Conservation (phyloP, 176 grass and related monocot genomes). For the Phragmites australis region DNA sequence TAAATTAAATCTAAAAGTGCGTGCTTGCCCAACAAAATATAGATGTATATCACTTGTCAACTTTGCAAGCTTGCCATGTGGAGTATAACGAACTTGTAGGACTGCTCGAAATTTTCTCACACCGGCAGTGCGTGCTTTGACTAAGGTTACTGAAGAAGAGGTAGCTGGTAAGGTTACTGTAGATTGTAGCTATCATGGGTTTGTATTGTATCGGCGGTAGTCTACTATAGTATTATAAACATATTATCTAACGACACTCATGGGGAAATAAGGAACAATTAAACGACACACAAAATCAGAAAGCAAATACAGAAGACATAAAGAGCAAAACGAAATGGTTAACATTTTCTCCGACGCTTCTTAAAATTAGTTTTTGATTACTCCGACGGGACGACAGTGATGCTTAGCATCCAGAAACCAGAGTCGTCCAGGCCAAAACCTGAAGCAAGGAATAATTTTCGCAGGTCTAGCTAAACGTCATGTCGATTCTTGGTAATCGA, state of each 20-base stretch:
- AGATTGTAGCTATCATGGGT: neutral
- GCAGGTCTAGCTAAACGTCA: neutral
- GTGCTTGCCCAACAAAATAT: too few species aligned
- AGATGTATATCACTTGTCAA: too few species aligned
- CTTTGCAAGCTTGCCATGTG: too few species aligned
- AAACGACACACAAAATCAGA: neutral
- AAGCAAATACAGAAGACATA: neutral
- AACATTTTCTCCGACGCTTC: neutral
- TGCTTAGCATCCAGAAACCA: neutral
- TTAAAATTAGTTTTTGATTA: neutral
- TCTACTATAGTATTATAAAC: too few species aligned
- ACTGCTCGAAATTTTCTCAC: neutral
- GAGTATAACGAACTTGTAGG: too few species aligned
- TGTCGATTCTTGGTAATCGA: slow-evolving; percentile 19
- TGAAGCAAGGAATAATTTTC: neutral
- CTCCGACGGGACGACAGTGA: neutral
- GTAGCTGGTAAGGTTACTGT: neutral
- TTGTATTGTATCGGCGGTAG: neutral
- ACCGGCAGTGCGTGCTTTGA: neutral
- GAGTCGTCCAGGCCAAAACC: neutral
- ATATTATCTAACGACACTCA: too few species aligned
- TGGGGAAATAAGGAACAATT: neutral
- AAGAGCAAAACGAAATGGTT: neutral
- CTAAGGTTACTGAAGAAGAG: neutral
- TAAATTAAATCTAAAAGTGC: too few species aligned